Evolutionary conservation across 768 basidiomycete species (phyloP), one percentile per base, ranked within the genome.

Genomic region (Boletellus ananas): DNA sequence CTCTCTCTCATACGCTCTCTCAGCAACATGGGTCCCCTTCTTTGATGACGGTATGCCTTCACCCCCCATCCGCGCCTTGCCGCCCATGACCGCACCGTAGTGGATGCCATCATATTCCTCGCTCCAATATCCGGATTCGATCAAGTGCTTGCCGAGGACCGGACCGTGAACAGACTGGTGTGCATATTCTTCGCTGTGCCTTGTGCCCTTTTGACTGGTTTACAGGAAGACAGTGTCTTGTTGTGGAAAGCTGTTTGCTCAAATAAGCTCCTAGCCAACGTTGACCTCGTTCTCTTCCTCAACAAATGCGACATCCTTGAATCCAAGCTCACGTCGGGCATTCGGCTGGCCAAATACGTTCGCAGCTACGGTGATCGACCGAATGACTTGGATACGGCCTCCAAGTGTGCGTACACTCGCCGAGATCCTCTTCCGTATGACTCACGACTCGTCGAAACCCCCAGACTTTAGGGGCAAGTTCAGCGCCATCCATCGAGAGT

Each of bases 281-380:
- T 89, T 27, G 84, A 87, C 56, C 72, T 90, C 31, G 84, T 90
- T 52, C 73, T 90, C 40, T 91, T 90, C 72, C 72, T 91, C 45
- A 91, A 90, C 70, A 91, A 91, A 64, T 84, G 84, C 51, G 87
- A 90, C 59, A 85, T 90, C 51, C 69, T 90, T 47, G 79, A 78
- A 52, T 58, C 73, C 39, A 90, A 90, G 59, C 77, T 90, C 11
- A 68, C 71, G 17, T 74, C 84, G 1, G 87, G 87, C 27, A 75
- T 86, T 49, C 74, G 75, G 51, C 69, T 90, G 27, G 68, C 74
- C 31, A 82, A 84, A 61, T 85, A 84, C 57, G 85, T 90, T 27
- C 78, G 84, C 41, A 86, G 83, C 41, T 90, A 84, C 60, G 79
- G 78, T 9, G 78, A 83, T 49, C 76, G 85, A 41, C 71, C 79